A percentile compares a stretch with the other conserved stretches of the same genome.
These are phyloP conservation scores for Kodamaea laetipori DNA, from an alignment of 805 yeast genomes.

Conservation along the genomic window DNA sequence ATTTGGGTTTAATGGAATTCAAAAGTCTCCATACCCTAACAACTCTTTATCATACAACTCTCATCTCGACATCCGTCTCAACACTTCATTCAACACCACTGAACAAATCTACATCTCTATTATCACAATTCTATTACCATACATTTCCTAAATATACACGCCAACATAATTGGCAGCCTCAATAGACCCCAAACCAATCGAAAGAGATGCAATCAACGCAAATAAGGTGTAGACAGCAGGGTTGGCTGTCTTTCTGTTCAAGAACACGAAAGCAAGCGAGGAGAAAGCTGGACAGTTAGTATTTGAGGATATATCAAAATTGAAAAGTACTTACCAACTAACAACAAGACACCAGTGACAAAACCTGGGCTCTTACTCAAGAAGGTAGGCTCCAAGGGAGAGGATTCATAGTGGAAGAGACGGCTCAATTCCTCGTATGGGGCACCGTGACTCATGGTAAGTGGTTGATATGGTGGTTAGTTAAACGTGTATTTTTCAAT, in stretches of 20 bases:
- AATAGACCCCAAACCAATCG: slow-evolving; percentile 41
- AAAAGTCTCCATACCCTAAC: too few species aligned
- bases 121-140: slow-evolving; percentile 1
- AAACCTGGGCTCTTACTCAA: slow-evolving; percentile 21
- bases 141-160: slow-evolving; percentile 38
- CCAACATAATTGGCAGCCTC: slow-evolving; percentile 45
- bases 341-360: slow-evolving; percentile 24
- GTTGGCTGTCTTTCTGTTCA: slow-evolving; percentile 29
- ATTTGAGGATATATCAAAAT: background rate
- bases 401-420: slow-evolving; percentile 23
- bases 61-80: too few species aligned
- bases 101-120: background rate
- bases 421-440: slow-evolving; percentile 29
- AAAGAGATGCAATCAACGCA: slow-evolving; percentile 37
- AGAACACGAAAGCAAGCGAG: slow-evolving; percentile 30
- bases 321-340: slow-evolving; percentile 24
- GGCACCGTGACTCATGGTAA: slow-evolving; percentile 26
- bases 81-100: too few species aligned
- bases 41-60: too few species aligned
- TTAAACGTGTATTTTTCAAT: slow-evolving; percentile 2
- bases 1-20: too few species aligned
- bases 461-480: background rate
- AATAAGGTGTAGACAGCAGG: slow-evolving; percentile 28
- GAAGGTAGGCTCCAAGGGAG: slow-evolving; percentile 25
- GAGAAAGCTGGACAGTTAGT: slow-evolving; percentile 25